phyloP scores from a whole-genome alignment of 2,329 filamentous ascomycete genomes.

The Verticillium zaregamsianum region DNA sequence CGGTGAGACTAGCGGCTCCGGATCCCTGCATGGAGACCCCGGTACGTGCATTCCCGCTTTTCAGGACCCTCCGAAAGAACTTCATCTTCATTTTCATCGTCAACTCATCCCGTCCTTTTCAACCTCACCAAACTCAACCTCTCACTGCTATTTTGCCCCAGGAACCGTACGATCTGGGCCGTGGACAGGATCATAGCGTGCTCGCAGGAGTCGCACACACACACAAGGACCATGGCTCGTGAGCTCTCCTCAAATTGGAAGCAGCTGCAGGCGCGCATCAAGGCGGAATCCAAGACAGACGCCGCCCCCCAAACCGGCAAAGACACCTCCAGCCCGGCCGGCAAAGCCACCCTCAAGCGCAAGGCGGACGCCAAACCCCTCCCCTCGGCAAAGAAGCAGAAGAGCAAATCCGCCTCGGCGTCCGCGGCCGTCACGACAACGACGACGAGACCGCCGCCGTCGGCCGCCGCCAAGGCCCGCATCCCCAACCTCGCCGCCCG shows the following conservation, averaged over 20 bases:
- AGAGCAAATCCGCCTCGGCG: slow-evolving; percentile 10
- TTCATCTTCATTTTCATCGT: background rate
- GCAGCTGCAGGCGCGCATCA: slow-evolving; percentile 63
- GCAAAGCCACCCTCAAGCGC: slow-evolving; percentile 30
- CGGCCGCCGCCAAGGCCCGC: slow-evolving; percentile 3
- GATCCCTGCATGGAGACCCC: background rate
- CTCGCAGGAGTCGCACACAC: background rate
- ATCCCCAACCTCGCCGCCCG: slow-evolving; percentile 5
- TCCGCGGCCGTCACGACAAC: slow-evolving; percentile 9
- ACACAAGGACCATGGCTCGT: slow-evolving; percentile 30
- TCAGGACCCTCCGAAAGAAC: background rate
- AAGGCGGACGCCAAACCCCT: slow-evolving; percentile 27
- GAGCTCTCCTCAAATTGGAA: slow-evolving; percentile 72
- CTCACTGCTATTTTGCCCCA: background rate
- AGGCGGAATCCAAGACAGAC: slow-evolving; percentile 32
- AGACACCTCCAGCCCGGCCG: background rate
- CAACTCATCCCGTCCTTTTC: background rate
- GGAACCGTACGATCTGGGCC: background rate
- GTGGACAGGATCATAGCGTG: background rate
- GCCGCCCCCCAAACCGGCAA: slow-evolving; percentile 11
- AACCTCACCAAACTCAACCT: background rate
- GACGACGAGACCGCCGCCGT: slow-evolving; percentile 3
- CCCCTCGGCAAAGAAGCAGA: slow-evolving; percentile 25
- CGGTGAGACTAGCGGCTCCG: background rate
- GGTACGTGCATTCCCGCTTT: background rate